Base-by-base conservation (phyloP, 2,329 filamentous ascomycete genomes). In the Cordyceps javanica region DNA sequence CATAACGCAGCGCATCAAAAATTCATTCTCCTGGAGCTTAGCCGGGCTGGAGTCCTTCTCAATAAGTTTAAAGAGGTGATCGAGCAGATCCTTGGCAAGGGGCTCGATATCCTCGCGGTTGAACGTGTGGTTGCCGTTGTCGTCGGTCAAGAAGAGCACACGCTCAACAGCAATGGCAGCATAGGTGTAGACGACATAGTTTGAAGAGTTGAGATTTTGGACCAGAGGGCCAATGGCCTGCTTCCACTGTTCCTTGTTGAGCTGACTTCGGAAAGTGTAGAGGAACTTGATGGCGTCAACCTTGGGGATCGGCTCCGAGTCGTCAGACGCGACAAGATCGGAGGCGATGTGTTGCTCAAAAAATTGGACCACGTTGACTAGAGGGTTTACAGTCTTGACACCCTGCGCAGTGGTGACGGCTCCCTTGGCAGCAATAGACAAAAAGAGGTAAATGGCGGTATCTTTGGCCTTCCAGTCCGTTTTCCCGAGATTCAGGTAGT, bases 1-100 rank as follows among this genome's bases (percentile, higher is more conserved):
- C 94, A 99, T 99, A 58, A 97, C 91, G 67, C 94, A 99, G 66
- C 91, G 90, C 92, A 99, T 97, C 68, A 99, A 73, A 71, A 97
- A 99, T 70, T 99, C 94, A 69, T 99, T 99, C 73, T 99, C 94
- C 69, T 99, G 94, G 61, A 99, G 86, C 78, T 97, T 99, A 62
- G 93, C 85, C 1, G 95, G 88, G 11, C 89, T 87, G 4, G 81
- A 79, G 65, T 96, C 88, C 69, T 89, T 90, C 69, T 95, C 89
- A 63, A 99, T 91, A 54, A 99, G 80, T 62, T 87, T 87, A 79
- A 99, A 97, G 13, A 99, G 79, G 68, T 97, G 93, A 55, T 90
- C 82, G 21, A 97, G 77, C 2, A 99, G 82, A 64, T 96, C 91
- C 70, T 91, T 92, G 25, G 93, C 85, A 61, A 94, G 84, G 0